phyloP scores from a whole-genome alignment of 2,329 filamentous ascomycete species.

The Fusarium sp. region DNA sequence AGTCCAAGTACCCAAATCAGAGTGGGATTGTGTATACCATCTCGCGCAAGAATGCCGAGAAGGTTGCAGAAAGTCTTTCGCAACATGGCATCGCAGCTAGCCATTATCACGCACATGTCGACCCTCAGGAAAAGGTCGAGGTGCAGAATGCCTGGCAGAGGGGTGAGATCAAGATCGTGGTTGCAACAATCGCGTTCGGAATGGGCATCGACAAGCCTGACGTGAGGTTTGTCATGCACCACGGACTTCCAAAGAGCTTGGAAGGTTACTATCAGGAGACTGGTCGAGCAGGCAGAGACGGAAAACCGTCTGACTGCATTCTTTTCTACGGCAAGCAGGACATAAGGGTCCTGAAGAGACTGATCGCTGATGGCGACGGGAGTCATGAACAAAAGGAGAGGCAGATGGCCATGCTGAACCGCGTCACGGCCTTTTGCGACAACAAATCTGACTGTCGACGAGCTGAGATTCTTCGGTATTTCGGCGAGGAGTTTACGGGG shows the following conservation, averaged over 20 bases:
- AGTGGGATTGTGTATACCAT: conserved; percentile 95
- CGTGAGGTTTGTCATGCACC: conserved; percentile 95
- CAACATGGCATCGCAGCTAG: conserved; percentile 72
- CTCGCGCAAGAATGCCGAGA: conserved; percentile 82
- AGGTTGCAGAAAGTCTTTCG: conserved; percentile 74
- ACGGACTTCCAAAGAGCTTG: conserved; percentile 89
- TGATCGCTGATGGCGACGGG: conserved; percentile 85
- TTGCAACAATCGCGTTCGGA: conserved; percentile 97
- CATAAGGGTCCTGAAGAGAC: conserved; percentile 72
- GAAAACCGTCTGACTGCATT: conserved; percentile 85
- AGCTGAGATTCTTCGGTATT: conserved; percentile 90
- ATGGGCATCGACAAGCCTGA: conserved; percentile 99
- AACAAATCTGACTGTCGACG: conserved; percentile 87
- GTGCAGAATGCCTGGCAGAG: conserved; percentile 85
- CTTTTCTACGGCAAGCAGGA: conserved; percentile 87
- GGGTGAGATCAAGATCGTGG: conserved; percentile 83
- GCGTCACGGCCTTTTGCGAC: conserved; percentile 87
- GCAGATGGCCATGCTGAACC: conserved; percentile 83
- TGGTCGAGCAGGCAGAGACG: conserved; percentile 90
- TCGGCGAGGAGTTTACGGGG: conserved; percentile 81
- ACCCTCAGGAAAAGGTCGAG: conserved; percentile 68
- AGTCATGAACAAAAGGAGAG: conserved; percentile 80
- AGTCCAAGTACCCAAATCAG: conserved; percentile 70
- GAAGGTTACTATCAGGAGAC: conserved; percentile 99
- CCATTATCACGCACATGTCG: conserved; percentile 87